Conservation (phyloP, 163 green algal species). For the Prototheca wickerhamii region DNA sequence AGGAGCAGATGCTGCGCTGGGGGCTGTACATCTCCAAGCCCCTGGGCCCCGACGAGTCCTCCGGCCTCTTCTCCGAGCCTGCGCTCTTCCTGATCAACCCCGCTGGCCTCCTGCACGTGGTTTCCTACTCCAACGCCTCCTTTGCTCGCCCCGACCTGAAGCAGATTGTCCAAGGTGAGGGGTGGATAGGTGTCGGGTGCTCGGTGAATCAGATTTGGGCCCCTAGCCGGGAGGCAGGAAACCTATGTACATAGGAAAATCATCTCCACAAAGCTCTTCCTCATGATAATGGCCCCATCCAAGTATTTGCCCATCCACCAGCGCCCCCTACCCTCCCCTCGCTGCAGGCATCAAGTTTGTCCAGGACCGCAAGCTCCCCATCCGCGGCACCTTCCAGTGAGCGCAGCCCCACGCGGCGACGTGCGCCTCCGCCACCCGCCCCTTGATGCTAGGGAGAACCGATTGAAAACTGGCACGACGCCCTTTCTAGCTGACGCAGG, state of each 20-base stretch:
- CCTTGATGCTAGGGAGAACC: no score
- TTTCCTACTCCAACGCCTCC: constrained; percentile 46
- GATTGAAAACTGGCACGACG: no score
- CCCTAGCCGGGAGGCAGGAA: no score
- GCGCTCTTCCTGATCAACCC: constrained; percentile 52
- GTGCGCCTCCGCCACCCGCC: no score
- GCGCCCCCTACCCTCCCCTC: no score
- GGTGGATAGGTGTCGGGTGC: background rate
- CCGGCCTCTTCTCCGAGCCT: constrained; percentile 40
- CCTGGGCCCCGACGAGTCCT: constrained; percentile 38
- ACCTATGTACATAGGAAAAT: no score
- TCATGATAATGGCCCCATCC: no score
- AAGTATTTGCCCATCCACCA: background rate
- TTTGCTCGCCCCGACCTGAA: constrained; percentile 49
- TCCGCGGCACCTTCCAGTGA: constrained; percentile 31
- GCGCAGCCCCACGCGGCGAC: no score
- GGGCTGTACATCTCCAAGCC: constrained; percentile 33
- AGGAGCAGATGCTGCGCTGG: constrained; percentile 41
- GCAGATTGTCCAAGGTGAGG: constrained; percentile 32
- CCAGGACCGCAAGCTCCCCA: constrained; percentile 34
- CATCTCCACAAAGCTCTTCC: no score
- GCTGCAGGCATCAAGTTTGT: constrained; percentile 33
- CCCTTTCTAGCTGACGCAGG: no score
- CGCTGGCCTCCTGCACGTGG: constrained; percentile 39
- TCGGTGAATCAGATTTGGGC: background rate